Conservation (phyloP, 2,329 filamentous ascomycete genomes). For the Apiospora rasikravindrae region DNA sequence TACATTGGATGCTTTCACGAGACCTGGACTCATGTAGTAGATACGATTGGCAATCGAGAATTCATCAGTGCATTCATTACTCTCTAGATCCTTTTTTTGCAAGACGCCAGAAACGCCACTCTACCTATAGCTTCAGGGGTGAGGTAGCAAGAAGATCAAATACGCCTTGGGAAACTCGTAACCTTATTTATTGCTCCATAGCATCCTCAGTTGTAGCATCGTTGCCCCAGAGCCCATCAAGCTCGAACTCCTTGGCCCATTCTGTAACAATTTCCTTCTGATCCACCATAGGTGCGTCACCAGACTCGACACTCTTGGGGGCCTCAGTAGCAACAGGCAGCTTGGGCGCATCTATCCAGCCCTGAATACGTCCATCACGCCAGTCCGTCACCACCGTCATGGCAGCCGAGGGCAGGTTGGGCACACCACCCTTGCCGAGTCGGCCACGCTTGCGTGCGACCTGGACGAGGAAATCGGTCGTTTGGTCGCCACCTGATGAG, state of each 20-base stretch:
- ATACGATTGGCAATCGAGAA: constrained; percentile 9
- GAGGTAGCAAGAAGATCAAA: constrained; percentile 12
- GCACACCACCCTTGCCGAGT: constrained; percentile 85
- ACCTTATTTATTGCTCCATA: constrained; percentile 54
- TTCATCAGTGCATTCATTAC: constrained; percentile 11
- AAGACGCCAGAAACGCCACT: constrained; percentile 7
- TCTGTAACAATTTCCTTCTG: constrained; percentile 76
- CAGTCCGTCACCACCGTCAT: constrained; percentile 96
- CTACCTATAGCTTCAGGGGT: constrained; percentile 8
- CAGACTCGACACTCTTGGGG: constrained; percentile 33
- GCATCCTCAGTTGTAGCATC: constrained; percentile 49
- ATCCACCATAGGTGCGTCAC: constrained; percentile 48
- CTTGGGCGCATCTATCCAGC: constrained; percentile 82
- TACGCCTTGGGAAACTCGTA: constrained; percentile 10
- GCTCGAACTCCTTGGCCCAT: constrained; percentile 93
- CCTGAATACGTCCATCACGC: constrained; percentile 92
- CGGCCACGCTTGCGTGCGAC: constrained; percentile 92
- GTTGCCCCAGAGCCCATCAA: constrained; percentile 90
- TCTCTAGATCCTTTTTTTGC: constrained; percentile 11
- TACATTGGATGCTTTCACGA: background rate
- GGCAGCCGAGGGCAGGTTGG: constrained; percentile 85
- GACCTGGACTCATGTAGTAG: background rate
- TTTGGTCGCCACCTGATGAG: constrained; percentile 70
- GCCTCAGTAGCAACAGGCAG: constrained; percentile 57
- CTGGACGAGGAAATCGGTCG: constrained; percentile 91